These are phyloP conservation scores for Fusarium sp. DNA, from an alignment of 2,329 filamentous ascomycete species.

Conservation along the genomic window DNA sequence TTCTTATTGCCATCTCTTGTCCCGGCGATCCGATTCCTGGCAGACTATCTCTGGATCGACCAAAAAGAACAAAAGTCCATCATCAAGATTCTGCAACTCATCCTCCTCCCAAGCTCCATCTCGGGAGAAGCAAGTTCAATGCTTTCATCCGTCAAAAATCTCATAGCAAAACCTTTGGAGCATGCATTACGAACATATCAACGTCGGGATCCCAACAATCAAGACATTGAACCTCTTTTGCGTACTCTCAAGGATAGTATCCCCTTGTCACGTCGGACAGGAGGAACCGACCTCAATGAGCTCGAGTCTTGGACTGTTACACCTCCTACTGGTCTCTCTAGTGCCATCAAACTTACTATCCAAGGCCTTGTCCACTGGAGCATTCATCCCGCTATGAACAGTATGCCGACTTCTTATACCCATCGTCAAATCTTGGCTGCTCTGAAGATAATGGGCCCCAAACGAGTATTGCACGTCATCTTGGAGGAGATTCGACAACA, in stretches of 20 bases:
- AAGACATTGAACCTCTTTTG: conserved; percentile 75
- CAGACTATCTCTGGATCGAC: conserved; percentile 74
- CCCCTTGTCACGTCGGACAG: conserved; percentile 67
- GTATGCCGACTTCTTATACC: conserved; percentile 73
- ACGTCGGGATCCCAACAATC: conserved; percentile 71
- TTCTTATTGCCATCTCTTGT: conserved; percentile 83
- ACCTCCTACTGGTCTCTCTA: conserved; percentile 63
- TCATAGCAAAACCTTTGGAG: conserved; percentile 75
- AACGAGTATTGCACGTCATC: conserved; percentile 67
- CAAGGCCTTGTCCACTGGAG: conserved; percentile 74
- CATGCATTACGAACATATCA: conserved; percentile 73
- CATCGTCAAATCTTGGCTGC: conserved; percentile 74
- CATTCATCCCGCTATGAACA: conserved; percentile 62
- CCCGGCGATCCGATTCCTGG: conserved; percentile 76
- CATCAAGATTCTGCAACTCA: conserved; percentile 75
- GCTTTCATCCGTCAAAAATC: conserved; percentile 75
- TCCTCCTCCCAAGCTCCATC: conserved; percentile 75
- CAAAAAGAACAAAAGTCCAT: conserved; percentile 73
- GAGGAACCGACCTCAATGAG: conserved; percentile 71
- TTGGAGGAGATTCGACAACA: conserved; percentile 74
- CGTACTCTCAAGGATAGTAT: conserved; percentile 70
- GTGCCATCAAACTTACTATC: conserved; percentile 68
- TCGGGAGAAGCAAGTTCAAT: conserved; percentile 76
- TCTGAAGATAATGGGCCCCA: conserved; percentile 69
- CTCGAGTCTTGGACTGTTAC: conserved; percentile 72